Evolutionary conservation across 768 basidiomycete genomes (phyloP), one percentile per base, ranked within the genome.

Genomic region (Mycena chlorophos): DNA sequence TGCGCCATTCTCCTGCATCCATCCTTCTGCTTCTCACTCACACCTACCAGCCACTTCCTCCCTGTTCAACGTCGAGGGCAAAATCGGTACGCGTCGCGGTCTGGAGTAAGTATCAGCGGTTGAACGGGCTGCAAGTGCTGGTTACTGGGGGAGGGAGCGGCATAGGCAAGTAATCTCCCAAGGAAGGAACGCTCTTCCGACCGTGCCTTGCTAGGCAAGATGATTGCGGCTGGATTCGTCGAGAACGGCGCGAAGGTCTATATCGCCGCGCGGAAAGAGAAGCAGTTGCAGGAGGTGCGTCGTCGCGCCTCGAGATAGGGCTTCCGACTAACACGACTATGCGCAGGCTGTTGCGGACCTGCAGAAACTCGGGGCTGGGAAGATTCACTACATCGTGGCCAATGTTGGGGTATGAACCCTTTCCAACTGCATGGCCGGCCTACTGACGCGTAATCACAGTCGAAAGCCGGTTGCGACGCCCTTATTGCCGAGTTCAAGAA

Each of bases 181-280:
- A n/a, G n/a, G n/a, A n/a, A n/a, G n/a, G n/a, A n/a, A n/a, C n/a
- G n/a, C n/a, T n/a, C n/a, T n/a, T n/a, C n/a, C n/a, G n/a, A n/a
- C n/a, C n/a, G n/a, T n/a, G n/a, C n/a, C n/a, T n/a, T n/a, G n/a
- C n/a, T n/a, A n/a, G n/a, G n/a, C 6, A 85, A 82, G 65, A 87
- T 91, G 82, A 92, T 94, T 63, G 91, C 93, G 22, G 74, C 83
- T 0, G 86, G 89, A 1, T 87, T 91, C 62, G 89, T 87, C 1
- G 82, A 87, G 71, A 94, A 94, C 64, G 93, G 93, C 13, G 90
- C 87, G 29, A 87, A 84, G 63, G 93, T 96, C 38, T 94, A 94
- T 73, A 93, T 95, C 61, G 91, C 93, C 14, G 86, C 90, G 12
- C 78, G 93, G 52, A 94, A 92, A 67, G 89, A 91, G 73, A 68